Evolutionary conservation across 441 rosid species (phyloP).

Genomic region (Eruca vesicaria): DNA sequence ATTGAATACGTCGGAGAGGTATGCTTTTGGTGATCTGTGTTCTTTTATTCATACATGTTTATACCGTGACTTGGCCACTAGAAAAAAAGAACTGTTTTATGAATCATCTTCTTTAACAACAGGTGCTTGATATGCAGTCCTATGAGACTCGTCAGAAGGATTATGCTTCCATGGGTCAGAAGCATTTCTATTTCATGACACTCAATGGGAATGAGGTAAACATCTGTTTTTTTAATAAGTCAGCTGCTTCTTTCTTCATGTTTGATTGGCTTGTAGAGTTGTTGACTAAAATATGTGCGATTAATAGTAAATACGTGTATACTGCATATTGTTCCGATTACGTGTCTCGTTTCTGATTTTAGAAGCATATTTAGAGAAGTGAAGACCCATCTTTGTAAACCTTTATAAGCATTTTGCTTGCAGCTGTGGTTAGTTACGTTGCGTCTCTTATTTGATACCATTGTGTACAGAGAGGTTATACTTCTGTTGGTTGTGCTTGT

Average conservation of each 20-base stretch:
- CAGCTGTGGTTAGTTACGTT: neutral
- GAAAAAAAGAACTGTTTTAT: neutral
- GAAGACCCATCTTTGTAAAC: neutral
- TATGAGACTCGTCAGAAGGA: slow-evolving; percentile 84
- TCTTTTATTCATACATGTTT: too few relatives aligned
- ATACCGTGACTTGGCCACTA: neutral
- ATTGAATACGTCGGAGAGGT: slow-evolving; percentile 99
- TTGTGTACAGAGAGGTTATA: neutral
- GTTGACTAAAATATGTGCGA: neutral
- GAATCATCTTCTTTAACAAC: slow-evolving; percentile 25
- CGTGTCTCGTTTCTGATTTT: neutral
- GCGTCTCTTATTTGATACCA: slow-evolving; percentile 1
- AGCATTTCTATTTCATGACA: slow-evolving; percentile 99
- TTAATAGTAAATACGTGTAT: neutral
- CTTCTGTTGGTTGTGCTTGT: slow-evolving; percentile 11
- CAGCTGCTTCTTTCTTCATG: slow-evolving; percentile 6
- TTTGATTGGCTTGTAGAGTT: slow-evolving; percentile 13
- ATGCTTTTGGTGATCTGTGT: slow-evolving; percentile 30
- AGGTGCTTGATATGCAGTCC: slow-evolving; percentile 96
- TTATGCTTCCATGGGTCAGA: slow-evolving; percentile 90
- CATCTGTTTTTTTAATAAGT: neutral
- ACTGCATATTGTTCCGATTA: neutral
- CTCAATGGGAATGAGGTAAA: slow-evolving; percentile 95
- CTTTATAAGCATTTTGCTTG: slow-evolving; percentile 1
- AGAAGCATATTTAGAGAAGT: neutral